Evolutionary conservation across 2,329 filamentous ascomycete species (phyloP), one percentile per base, ranked within the genome.

Genomic region (Elsinoe australis): DNA sequence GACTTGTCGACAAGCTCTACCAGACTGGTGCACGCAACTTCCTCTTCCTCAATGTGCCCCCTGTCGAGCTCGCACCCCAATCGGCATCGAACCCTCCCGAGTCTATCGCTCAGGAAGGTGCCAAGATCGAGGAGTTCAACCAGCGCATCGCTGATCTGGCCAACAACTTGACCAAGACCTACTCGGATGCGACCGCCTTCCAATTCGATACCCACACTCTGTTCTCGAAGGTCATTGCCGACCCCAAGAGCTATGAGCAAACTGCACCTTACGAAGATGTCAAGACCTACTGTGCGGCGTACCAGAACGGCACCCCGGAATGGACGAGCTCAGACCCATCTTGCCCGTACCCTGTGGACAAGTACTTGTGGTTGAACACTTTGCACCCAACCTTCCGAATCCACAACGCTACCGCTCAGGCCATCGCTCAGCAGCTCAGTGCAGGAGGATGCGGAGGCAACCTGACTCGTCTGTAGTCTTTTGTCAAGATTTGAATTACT

Each of bases 281-380:
- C 0, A 80, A 75, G 0, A 65, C 52, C 0, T 81, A 69, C 52
- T 83, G 79, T 55, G 58, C 54, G 8, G 69, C 65, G 0, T 82
- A 82, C 59, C 58, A 69, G 55, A 75, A 74, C 51, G 67, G 66
- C 2, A 65, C 67, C 1, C 58, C 64, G 2, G 58, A 53, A 0
- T 65, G 63, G 61, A 64, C 68, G 46, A 64, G 64, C 1, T 61
- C 59, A n/a, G 54, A 64, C 32, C 56, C 66, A 4, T 68, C 65
- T 39, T 82, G 79, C 58, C 66, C 67, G 1, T 61, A 76, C 35
- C 65, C 75, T 0, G 76, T 80, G 2, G 75, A 82, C 57, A 64
- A 82, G 62, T 82, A 82, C 58, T 73, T 82, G 55, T 83, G 79
- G 79, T 64, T 82, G 22, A 82, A 83, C 55, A 68, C 61, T 31